Evolutionary conservation across 176 grass and related monocot species (phyloP).

Genomic region (Triticum turgidum): DNA sequence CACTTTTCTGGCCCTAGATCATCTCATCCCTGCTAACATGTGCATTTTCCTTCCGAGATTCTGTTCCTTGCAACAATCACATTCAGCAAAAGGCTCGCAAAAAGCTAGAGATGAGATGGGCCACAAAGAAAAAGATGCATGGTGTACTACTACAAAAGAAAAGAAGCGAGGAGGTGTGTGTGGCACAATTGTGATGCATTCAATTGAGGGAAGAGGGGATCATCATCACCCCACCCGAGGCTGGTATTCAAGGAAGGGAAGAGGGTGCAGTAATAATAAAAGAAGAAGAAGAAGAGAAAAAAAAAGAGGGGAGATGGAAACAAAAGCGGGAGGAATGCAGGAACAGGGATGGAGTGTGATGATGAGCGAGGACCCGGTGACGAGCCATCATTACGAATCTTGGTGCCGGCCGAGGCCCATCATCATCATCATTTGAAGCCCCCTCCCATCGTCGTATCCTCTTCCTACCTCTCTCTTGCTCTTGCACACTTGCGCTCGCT

Average conservation of each 20-base stretch:
- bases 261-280: slow-evolving; percentile 15
- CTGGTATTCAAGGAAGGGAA: slow-evolving; percentile 21
- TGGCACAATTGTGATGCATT: slow-evolving; percentile 37
- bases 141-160: neutral
- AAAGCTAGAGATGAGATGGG: slow-evolving; percentile 9
- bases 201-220: slow-evolving; percentile 11
- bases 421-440: slow-evolving; percentile 77
- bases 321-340: neutral
- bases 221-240: neutral
- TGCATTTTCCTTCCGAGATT: slow-evolving; percentile 7
- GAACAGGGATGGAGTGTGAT: slow-evolving; percentile 29
- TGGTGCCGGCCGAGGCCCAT: slow-evolving; percentile 85
- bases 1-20: neutral
- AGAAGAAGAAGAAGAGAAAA: neutral
- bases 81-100: slow-evolving; percentile 1
- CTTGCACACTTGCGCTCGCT: neutral
- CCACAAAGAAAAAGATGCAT: slow-evolving; percentile 1
- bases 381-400: slow-evolving; percentile 99
- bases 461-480: neutral
- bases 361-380: slow-evolving; percentile 63
- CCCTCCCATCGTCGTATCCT: slow-evolving; percentile 14
- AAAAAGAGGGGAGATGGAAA: neutral
- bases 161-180: neutral
- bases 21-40: slow-evolving; percentile 7
- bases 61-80: slow-evolving; percentile 21